Evolutionary conservation across 2,329 filamentous ascomycete genomes (phyloP), one percentile per base, ranked within the genome.

Genomic region (Xylaria sp.): DNA sequence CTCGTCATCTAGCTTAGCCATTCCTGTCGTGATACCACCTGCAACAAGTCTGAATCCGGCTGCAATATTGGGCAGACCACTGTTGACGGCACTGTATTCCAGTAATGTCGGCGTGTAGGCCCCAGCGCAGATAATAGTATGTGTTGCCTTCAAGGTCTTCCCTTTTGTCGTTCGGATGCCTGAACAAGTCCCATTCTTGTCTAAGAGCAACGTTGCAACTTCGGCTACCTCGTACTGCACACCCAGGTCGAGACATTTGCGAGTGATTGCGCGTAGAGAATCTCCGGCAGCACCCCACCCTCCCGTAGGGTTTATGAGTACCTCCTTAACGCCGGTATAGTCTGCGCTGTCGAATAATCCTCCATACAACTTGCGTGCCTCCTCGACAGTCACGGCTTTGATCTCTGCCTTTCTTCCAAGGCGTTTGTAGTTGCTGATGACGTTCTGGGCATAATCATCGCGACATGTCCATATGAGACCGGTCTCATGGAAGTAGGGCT

Each of bases 261-360:
- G 82, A 3, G 84, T 86, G 2, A 86, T 82, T 6, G 82, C 83
- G 64, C 79, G 75, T 56, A 89, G 73, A 55, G 84, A 82, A 69
- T 87, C 85, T 25, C 84, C 86, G 12, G 86, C 86, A 39, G 86
- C 84, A 13, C 81, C 86, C 86, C 86, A 88, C 0, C 86, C 86
- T 74, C 85, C 86, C 41, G 82, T 86, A 72, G 81, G 82, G 75
- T 88, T 89, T 20, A 88, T 78, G 12, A 86, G 79, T 9, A 88
- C 85, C 70, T 86, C 83, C 68, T 83, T 84, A 15, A 86, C 85
- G 4, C 81, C 85, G 2, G 80, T 81, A 71, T 86, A 88, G 64
- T 88, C 85, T 1, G 86, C 85, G 52, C 86, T 80, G 9, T 84
- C 82, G 66, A 89, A 88, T 1, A 88, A 68, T 0, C 86, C 86